Evolutionary conservation across 768 basidiomycete genomes (phyloP), one percentile per base, ranked within the genome.

Genomic region (Lactifluus subvellereus): DNA sequence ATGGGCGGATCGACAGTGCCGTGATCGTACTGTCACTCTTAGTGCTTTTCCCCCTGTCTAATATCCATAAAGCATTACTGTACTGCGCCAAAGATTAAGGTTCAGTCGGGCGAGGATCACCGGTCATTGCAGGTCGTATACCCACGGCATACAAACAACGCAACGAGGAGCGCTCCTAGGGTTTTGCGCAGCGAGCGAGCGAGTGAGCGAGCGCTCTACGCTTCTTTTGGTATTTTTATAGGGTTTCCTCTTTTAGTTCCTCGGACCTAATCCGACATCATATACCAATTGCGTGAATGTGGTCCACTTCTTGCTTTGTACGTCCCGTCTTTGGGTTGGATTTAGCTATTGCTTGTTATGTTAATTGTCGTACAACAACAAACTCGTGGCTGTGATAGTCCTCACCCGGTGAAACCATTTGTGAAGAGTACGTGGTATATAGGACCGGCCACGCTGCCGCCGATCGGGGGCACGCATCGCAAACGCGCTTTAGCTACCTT

Each of bases 1-100:
- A 64, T 64, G 62, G 62, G 62, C 62, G 62, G 62, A 64, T 64
- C 62, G 62, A 55, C 62, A 32, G 52, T 56, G 54, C 59, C 58
- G 59, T 64, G 63, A 64, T 56, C 40, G 32, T 43, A 43, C 42
- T 47, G 56, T 62, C 50, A 61, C 37, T 9, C 2, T 42, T 45
- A 43, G 35, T 20, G 42, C 32, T 20, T 22, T 50, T 43, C 47
- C 27, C 37, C 54, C 38, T 53, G 30, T 32, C 54, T 22, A 14
- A 49, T 20, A 48, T 47, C 45, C 45, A 54, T 35, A 32, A 8
- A 33, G 3, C 16, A 20, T 22, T 20, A 18, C 16, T 30, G n/a
- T 22, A 27, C 43, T 20, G 54, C 42, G 57, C 54, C 27, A 42
- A 37, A 13, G 9, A 58, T 63, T 63, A 62, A 62, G 37, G 61